Conservation (phyloP, 1,139 yeast species). For the Sugiyamaella japonica region DNA sequence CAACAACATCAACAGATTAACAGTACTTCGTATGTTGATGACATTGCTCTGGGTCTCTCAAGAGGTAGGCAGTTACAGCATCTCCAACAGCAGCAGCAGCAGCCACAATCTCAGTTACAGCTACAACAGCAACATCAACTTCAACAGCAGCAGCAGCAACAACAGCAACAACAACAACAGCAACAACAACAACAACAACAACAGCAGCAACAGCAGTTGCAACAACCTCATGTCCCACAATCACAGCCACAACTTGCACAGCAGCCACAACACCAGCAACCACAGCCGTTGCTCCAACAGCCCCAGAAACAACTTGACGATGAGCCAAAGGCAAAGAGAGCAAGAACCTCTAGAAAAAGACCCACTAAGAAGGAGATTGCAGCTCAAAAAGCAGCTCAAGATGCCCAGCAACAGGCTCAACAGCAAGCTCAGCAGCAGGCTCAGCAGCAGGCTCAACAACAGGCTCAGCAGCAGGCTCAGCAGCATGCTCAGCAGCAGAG, state of each 20-base stretch:
- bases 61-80: constrained; percentile 17
- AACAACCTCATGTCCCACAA: constrained; percentile 14
- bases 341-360: constrained; percentile 16
- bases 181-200: constrained; percentile 19
- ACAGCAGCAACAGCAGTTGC: constrained; percentile 15
- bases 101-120: constrained; percentile 15
- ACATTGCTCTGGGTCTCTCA: constrained; percentile 7
- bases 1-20: constrained; percentile 3
- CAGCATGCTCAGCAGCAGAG: constrained; percentile 19
- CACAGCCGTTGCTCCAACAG: constrained; percentile 1
- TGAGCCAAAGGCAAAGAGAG: constrained; percentile 8
- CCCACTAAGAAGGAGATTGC: constrained; percentile 17
- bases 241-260: constrained; percentile 16
- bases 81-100: constrained; percentile 17
- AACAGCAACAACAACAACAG: constrained; percentile 11
- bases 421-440: constrained; percentile 19
- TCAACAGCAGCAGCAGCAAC: constrained; percentile 17
- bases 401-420: constrained; percentile 16
- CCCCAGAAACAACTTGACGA: constrained; percentile 13
- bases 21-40: constrained; percentile 13
- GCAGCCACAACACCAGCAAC: constrained; percentile 16
- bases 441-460: constrained; percentile 20
- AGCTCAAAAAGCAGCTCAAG: constrained; percentile 15
- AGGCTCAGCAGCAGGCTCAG: constrained; percentile 19
- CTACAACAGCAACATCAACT: constrained; percentile 17